These are phyloP conservation scores for Fusarium sp. DNA, from an alignment of 2,329 filamentous ascomycete genomes.

Conservation along the genomic window DNA sequence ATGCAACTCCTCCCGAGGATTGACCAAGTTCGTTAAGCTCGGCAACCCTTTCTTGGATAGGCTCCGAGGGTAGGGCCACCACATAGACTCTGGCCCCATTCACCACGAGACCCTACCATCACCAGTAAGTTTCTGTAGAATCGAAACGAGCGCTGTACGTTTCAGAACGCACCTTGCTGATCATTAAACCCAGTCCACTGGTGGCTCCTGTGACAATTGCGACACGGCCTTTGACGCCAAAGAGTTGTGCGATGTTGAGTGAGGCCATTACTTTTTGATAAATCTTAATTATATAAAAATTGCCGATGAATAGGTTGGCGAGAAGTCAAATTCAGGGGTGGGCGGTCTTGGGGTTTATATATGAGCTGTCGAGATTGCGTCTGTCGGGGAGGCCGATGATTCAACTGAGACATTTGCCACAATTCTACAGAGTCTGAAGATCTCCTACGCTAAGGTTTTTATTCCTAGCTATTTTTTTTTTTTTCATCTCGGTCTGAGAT, in stretches of 20 bases:
- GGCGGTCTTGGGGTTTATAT: neutral
- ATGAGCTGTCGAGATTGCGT: neutral
- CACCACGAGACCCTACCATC: slow-evolving; percentile 53
- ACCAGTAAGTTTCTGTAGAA: neutral
- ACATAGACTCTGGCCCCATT: slow-evolving; percentile 62
- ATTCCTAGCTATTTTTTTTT: neutral
- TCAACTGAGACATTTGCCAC: neutral
- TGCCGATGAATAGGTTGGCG: neutral
- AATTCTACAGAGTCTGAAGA: neutral
- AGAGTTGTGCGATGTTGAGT: neutral
- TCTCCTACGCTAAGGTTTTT: neutral
- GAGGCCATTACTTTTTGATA: neutral
- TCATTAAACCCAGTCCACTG: neutral
- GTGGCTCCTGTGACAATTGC: neutral
- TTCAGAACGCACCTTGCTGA: neutral
- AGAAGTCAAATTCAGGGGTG: neutral
- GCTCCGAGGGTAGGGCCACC: slow-evolving; percentile 55
- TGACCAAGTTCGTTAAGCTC: slow-evolving; percentile 55
- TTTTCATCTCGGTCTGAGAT: neutral
- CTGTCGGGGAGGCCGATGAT: neutral
- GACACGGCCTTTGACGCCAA: neutral
- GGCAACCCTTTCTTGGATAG: slow-evolving; percentile 52
- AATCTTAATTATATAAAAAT: neutral
- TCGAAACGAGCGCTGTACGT: neutral
- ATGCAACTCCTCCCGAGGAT: slow-evolving; percentile 51